A percentile compares a stretch with the other conserved stretches of the same genome.
phyloP scores from a whole-genome alignment of 768 basidiomycete genomes.

The Termitomyces sp. region DNA sequence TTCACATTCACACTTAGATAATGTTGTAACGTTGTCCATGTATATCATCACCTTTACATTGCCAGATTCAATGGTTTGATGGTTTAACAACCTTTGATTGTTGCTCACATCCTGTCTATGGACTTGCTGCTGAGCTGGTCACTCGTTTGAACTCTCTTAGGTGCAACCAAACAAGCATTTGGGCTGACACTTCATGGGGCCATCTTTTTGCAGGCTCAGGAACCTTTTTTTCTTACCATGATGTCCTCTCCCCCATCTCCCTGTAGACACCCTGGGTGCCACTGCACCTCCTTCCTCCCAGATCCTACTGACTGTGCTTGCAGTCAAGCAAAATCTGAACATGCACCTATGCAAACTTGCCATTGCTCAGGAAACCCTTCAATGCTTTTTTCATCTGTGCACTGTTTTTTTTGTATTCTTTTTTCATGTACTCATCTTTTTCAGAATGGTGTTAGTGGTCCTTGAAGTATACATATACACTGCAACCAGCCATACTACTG shows the following conservation, averaged over 20 bases:
- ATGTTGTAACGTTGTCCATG: too few species aligned
- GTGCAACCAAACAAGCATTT: not conserved
- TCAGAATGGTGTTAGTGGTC: not conserved
- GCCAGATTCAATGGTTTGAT: too few species aligned
- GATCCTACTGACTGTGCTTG: not conserved
- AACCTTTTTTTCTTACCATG: not conserved
- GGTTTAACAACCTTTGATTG: not conserved
- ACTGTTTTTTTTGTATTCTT: not conserved
- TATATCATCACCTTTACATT: too few species aligned
- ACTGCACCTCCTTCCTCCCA: not conserved
- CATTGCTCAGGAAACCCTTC: not conserved
- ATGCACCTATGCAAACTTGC: not conserved
- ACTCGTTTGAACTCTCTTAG: not conserved
- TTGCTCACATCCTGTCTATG: not conserved
- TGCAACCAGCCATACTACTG: not conserved
- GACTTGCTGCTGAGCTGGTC: not conserved
- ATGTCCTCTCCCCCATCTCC: not conserved
- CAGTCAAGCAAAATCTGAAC: not conserved
- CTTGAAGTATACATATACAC: not conserved
- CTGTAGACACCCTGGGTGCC: not conserved
- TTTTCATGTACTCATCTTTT: not conserved
- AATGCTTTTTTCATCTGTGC: not conserved
- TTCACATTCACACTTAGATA: not conserved
- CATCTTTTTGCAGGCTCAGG: not conserved
- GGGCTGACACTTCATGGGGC: not conserved